phyloP scores from a whole-genome alignment of 805 yeast genomes.

The Candida piceae region DNA sequence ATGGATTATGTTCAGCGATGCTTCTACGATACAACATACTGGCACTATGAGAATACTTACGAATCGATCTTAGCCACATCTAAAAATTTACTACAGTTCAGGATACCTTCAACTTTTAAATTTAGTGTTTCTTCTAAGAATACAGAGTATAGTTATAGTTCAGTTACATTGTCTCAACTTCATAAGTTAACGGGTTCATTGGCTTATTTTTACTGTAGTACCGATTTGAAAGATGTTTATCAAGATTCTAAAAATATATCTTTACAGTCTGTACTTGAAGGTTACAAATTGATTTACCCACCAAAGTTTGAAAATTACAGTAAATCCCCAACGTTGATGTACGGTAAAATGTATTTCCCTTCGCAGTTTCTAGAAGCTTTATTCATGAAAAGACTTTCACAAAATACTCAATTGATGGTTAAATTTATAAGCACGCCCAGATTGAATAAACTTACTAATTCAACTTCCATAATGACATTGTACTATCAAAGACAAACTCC shows the following conservation, averaged over 20 bases:
- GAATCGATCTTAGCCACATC: conserved; percentile 73
- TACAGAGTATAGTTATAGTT: conserved; percentile 64
- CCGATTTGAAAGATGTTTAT: conserved; percentile 43
- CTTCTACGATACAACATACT: conserved; percentile 62
- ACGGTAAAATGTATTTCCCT: conserved; percentile 88
- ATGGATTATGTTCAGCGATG: conserved; percentile 82
- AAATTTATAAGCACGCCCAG: conserved; percentile 66
- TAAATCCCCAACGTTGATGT: conserved; percentile 45
- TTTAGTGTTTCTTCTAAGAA: conserved; percentile 68
- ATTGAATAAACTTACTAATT: conserved; percentile 21
- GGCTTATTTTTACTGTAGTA: conserved; percentile 72
- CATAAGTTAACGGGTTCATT: conserved; percentile 73
- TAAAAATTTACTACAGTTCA: conserved; percentile 63
- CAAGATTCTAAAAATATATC: conserved; percentile 47
- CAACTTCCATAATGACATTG: conserved; percentile 51
- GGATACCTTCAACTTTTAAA: conserved; percentile 61
- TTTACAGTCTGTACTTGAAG: conserved; percentile 64
- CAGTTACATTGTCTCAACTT: conserved; percentile 61
- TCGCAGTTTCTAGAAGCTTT: conserved; percentile 84
- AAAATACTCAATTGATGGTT: conserved; percentile 57
- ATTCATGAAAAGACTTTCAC: conserved; percentile 59
- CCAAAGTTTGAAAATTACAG: conserved; percentile 2
- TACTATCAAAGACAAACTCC: conserved; percentile 66
- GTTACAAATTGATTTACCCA: conserved; percentile 48
- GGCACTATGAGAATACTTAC: conserved; percentile 78